phyloP scores from a whole-genome alignment of 805 yeast genomes.

The Citeromyces matritensis region DNA sequence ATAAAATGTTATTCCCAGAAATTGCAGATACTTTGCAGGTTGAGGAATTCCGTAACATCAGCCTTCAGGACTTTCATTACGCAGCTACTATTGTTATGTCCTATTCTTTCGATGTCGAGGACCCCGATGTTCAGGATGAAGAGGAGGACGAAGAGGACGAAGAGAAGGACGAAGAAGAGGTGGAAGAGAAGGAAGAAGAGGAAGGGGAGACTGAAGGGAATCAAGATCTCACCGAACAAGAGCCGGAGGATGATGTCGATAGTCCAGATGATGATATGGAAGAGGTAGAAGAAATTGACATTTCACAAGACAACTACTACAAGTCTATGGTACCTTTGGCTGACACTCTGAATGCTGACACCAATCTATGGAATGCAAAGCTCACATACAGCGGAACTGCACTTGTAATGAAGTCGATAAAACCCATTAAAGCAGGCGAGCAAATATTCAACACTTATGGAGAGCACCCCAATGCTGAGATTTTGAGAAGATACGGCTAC shows the following conservation, averaged over 20 bases:
- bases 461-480: slow-evolving; percentile 82
- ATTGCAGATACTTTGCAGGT: slow-evolving; percentile 22
- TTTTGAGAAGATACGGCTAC: slow-evolving; percentile 82
- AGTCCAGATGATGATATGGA: slow-evolving; percentile 8
- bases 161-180: slow-evolving; percentile 6
- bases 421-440: slow-evolving; percentile 41
- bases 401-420: slow-evolving; percentile 60
- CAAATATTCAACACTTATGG: slow-evolving; percentile 87
- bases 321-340: slow-evolving; percentile 93
- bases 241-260: slow-evolving; percentile 10
- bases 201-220: slow-evolving; percentile 12
- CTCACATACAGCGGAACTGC: slow-evolving; percentile 31
- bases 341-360: slow-evolving; percentile 80
- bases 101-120: slow-evolving; percentile 77
- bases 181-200: slow-evolving; percentile 9
- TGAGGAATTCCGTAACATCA: slow-evolving; percentile 16
- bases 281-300: slow-evolving; percentile 5
- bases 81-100: slow-evolving; percentile 78
- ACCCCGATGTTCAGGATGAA: slow-evolving; percentile 13
- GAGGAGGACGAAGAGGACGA: slow-evolving; percentile 12
- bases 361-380: slow-evolving; percentile 61
- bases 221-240: slow-evolving; percentile 12
- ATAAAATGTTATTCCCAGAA: slow-evolving; percentile 22
- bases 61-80: slow-evolving; percentile 46
- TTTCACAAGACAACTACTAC: slow-evolving; percentile 11